Evolutionary conservation across 176 grass and related monocot genomes (phyloP).

Genomic region (Cenchrus americanus): DNA sequence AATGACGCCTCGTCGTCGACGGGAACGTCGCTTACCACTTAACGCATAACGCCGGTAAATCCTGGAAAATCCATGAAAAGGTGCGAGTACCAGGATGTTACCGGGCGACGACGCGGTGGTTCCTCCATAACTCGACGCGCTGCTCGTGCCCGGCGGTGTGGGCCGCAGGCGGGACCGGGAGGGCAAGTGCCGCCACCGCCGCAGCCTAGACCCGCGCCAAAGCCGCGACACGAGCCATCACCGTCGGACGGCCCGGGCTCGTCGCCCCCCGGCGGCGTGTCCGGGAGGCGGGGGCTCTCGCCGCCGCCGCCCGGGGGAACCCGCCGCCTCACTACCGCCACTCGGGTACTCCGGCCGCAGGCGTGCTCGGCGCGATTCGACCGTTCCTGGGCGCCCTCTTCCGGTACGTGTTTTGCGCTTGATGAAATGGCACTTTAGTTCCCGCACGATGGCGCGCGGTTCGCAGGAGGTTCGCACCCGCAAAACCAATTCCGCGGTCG

Average conservation of each 20-base stretch:
- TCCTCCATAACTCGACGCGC: background rate
- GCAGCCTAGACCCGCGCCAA: background rate
- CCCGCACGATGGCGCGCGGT: background rate
- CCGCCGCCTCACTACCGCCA: background rate
- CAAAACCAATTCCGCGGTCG: no score
- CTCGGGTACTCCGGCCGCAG: no score
- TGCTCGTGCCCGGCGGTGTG: background rate
- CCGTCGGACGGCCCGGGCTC: background rate
- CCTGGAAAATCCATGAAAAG: no score
- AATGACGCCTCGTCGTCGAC: no score
- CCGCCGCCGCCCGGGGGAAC: constrained; percentile 1
- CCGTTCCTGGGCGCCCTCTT: background rate
- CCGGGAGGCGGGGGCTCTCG: background rate
- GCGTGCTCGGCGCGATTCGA: background rate
- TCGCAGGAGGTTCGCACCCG: no score
- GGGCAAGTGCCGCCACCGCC: background rate
- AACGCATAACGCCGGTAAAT: no score
- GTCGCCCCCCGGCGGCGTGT: background rate
- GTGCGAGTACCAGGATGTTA: no score
- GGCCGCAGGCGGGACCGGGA: background rate
- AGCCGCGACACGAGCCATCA: background rate
- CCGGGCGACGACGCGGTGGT: background rate
- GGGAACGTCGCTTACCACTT: no score
- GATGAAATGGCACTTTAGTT: no score
- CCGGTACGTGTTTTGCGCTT: background rate